A percentile compares a stretch with the other conserved stretches of the same genome.
These are phyloP conservation scores for Fusarium buharicum DNA, from an alignment of 2,329 filamentous ascomycete species.

Conservation along the genomic window DNA sequence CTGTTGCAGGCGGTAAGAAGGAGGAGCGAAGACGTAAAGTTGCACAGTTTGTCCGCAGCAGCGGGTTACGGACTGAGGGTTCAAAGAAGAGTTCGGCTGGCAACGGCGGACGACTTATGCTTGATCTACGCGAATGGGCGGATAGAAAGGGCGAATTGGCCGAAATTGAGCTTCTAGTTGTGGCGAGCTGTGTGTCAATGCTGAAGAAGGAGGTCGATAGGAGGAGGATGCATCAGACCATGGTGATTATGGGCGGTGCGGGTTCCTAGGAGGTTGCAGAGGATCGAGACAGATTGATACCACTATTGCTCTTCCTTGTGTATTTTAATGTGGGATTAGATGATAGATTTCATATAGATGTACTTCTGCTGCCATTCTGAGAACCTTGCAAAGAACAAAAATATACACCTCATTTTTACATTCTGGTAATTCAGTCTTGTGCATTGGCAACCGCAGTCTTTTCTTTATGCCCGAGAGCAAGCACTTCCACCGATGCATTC, in stretches of 20 bases:
- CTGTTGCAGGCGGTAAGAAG: conserved; percentile 42
- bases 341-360: neutral
- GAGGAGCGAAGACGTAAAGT: conserved; percentile 50
- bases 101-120: conserved; percentile 61
- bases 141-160: conserved; percentile 48
- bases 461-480: conserved; percentile 38
- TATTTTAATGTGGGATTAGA: neutral
- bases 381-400: neutral
- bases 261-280: neutral
- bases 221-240: conserved; percentile 62
- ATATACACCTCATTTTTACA: neutral
- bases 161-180: conserved; percentile 61
- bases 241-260: conserved; percentile 53
- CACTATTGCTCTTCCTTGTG: neutral
- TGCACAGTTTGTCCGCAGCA: conserved; percentile 57
- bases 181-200: conserved; percentile 69
- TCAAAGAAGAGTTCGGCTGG: conserved; percentile 55
- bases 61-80: conserved; percentile 53
- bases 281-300: conserved; percentile 6
- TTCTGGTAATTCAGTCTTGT: neutral
- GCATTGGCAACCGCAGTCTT: conserved; percentile 42
- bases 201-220: conserved; percentile 73
- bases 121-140: conserved; percentile 54
- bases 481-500: conserved; percentile 37
- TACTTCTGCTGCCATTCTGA: too few species aligned